Evolutionary conservation across 2,329 filamentous ascomycete species (phyloP), one percentile per base, ranked within the genome.

Genomic region (Coniella lustricola): DNA sequence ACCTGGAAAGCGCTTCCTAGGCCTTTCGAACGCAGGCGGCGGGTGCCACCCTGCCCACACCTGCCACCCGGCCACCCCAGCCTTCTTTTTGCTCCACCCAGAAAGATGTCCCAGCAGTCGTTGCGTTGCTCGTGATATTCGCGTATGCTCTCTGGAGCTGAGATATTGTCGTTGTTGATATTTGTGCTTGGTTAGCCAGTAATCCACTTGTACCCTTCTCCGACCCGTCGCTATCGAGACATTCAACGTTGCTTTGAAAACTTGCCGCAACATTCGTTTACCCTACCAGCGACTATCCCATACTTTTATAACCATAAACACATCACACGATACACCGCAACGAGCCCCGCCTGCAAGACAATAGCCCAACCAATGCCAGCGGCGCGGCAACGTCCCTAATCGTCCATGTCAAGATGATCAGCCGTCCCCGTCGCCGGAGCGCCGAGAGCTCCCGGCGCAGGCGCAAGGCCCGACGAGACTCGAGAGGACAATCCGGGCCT

Each of bases 371-470:
- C 35, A 16, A 51, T 51, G 51, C 42, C 33, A 42, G 48, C 39
- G 17, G 42, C 49, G 39, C 18, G 32, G 21, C 29, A 37, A 22
- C 21, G 16, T 20, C 21, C 32, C 14, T 22, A 46, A 52, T 57
- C 56, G 55, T 61, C 57, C 67, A 61, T 56, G 55, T 61, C 57
- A 68, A 61, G 62, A 78, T 74, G 73, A 74, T 77, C 74, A 69
- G 72, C 68, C 70, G 73, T 60, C 67, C 70, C 65, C 74, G 75
- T 63, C 73, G 75, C 60, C 72, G 75, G 68, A 79, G 75, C 66
- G 74, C 73, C 49, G 76, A 78, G 58, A 71, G 71, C 68, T 71
- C 70, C 61, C 69, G 73, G 62, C 73, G 75, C 62, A 73, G 74
- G 68, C 67, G 67, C 64, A 68, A 67, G 59, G 64, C 68, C 46